Base-by-base conservation (phyloP, 2,329 filamentous ascomycete genomes). In the Fusarium dlaminii region DNA sequence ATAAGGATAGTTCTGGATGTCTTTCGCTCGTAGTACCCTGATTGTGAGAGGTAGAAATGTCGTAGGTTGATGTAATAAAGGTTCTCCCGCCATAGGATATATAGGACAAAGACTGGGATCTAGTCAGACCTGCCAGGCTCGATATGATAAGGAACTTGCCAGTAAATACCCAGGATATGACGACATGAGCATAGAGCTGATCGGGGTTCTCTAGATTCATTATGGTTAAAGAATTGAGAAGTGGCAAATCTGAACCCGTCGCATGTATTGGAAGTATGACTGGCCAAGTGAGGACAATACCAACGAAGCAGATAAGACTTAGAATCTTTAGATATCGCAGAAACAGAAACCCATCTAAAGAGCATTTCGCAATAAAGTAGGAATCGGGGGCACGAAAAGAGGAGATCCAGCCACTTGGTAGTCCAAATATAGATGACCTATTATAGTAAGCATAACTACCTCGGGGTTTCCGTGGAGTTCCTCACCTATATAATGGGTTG, bases 91-190 rank as follows among this genome's bases (percentile, higher is more conserved):
- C 46, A 49, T 1, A 49, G 0, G 10, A 49, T 49, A 0, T 17
- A 49, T 2, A 49, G 1, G 10, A 49, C 7, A 30, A 49, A 30
- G 7, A 3, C 46, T 49, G 29, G 7, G 0, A 13, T 30, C 4
- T 3, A 4, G 20, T 49, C 10, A 30, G 18, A 9, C 1, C 10
- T 17, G 46, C n/a, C 46, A 8, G 20, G 3, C 5, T n/a, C 3
- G 5, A 2, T 12, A n/a, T 9, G 10, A 49, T 6, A 17, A 6
- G 3, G 0, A 18, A n/a, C 29, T 30, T n/a, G 0, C 46, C 46
- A 9, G 29, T 30, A 3, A 30, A 49, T 2, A 49, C 7, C 46
- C 46, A 49, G 2, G 46, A 49, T 49, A 49, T n/a, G 15, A n/a
- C 29, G 0, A n/a, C 46, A 49, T 49, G 46, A 13, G 46, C 46